Evolutionary conservation across 805 yeast genomes (phyloP).

Genomic region (Zygoascus ofunaensis): DNA sequence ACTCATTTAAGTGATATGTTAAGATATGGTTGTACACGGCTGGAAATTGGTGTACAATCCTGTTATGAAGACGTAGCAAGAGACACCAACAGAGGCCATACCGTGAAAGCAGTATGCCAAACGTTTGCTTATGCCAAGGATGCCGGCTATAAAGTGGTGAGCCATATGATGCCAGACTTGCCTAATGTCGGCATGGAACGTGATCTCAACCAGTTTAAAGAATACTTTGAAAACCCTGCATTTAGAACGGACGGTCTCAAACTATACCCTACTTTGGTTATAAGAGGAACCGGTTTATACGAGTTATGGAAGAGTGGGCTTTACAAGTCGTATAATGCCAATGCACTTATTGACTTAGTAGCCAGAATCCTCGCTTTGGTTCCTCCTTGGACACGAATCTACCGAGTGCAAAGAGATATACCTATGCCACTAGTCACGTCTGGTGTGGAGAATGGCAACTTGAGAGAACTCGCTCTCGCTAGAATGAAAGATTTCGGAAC

Average conservation of each 20-base stretch:
- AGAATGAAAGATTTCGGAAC: conserved; percentile 98
- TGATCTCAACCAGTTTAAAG: conserved; percentile 90
- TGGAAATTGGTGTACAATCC: conserved; percentile 95
- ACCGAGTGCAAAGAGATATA: conserved; percentile 96
- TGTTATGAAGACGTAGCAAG: conserved; percentile 97
- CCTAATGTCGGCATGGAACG: conserved; percentile 99
- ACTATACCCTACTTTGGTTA: conserved; percentile 90
- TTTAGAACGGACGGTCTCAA: conserved; percentile 96
- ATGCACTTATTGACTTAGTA: conserved; percentile 85
- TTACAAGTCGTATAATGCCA: conserved; percentile 89
- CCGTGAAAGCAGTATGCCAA: conserved; percentile 91
- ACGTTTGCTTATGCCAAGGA: conserved; percentile 95
- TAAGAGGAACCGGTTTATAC: conserved; percentile 93
- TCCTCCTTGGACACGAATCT: conserved; percentile 99
- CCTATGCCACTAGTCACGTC: conserved; percentile 98
- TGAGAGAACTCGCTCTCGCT: conserved; percentile 89
- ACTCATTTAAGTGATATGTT: conserved; percentile 94
- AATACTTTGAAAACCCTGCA: conserved; percentile 93
- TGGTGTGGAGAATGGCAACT: conserved; percentile 96
- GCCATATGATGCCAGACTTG: conserved; percentile 99
- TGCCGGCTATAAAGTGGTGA: conserved; percentile 94
- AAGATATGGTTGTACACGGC: conserved; percentile 89
- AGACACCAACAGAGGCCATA: conserved; percentile 96
- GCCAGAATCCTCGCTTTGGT: conserved; percentile 93
- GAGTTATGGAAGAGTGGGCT: conserved; percentile 96